Evolutionary conservation across 768 basidiomycete genomes (phyloP), one percentile per base, ranked within the genome.

Genomic region (Terana coerulea): DNA sequence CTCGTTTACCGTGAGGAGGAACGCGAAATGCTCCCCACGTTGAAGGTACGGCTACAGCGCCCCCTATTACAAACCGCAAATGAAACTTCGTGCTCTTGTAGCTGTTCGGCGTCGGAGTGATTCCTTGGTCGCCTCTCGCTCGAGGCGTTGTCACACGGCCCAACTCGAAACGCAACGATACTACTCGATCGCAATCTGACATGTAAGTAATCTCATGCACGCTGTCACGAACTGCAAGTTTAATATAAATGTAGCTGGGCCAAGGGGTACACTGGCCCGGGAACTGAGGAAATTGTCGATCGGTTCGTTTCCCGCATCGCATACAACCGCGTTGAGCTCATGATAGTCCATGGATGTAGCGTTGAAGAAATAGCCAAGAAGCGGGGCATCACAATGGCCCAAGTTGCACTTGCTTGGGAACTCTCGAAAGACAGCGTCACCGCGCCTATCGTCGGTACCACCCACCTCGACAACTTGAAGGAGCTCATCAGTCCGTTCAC

Each of bases 1-100:
- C 69, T 80, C 5, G 39, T 79, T 31, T 83, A 83, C 59, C 75
- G 81, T 36, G 83, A 84, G 61, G 82, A 84, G 61, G 82, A 80
- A 59, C 72, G 73, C 14, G 75, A 78, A 57, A 76, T 79, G 76
- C 75, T 79, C 51, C 80, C 81, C 0, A 67, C 67, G 5, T 62
- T 74, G 25, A 66, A 70, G 58, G 67, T 69, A 8, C 14, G 31
- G 49, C 24, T 44, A 61, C 60, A 26, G 50, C 24, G 3, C 33
- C 24, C 11, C 24, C 25, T 37, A 39, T 29, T 39, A n/a, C n/a
- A n/a, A n/a, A n/a, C n/a, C n/a, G n/a, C n/a, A n/a, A n/a, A n/a
- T n/a, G n/a, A n/a, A n/a, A n/a, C 14, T 6, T 17, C n/a, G n/a
- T 19, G 9, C 24, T 14, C 26, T 57, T 33, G 19, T 44, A 62